Evolutionary conservation across 164 flowering plant species (phyloP), one percentile per base, ranked within the genome.

Genomic region (Annona cherimola): DNA sequence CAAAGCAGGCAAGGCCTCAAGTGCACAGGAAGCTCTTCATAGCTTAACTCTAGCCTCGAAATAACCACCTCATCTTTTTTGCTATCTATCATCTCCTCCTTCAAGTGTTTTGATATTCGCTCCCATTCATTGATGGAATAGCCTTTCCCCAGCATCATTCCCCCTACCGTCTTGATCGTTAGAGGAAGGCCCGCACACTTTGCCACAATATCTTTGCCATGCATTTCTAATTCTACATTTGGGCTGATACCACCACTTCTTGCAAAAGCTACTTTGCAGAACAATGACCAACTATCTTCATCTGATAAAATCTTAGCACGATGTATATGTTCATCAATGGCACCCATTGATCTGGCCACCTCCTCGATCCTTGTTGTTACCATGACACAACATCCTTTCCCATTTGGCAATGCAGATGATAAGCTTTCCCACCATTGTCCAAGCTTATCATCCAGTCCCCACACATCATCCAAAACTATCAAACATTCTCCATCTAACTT

Each of bases 1-100:
- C 69, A 67, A 19, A 67, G 2, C 18, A 67, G 8, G 44, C 69
- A 67, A 45, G 69, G 69, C 20, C 45, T 67, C 26, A 44, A 67
- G 54, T 67, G 20, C 1, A 2, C 0, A 1, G 69, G 57, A n/a
- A 67, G 57, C 69, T 67, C 69, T 45, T 46, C 42, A 9, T 45
- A 46, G 54, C 69, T 67, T 67, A 67, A 44, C 57, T 19, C 41
- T n/a, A 45, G 69, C 2, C 55, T 67, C 5, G 12, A 45, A 19
- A 67, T 66, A 50, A 66, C 9, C 4, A 9, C 26, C 26, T 66
- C 68, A 66, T 66, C 68, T 42, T 43, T 66, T 39, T 4, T 66
- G 4, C 14, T 66, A 4, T 0, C 6, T 44, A 1, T 50, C 54
- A 66, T 4, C 68, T 66, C 68, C 66, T 63, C 66, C 14, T 41